Percentiles rank a stretch among this genome's conserved stretches.
These are phyloP conservation scores for Wallemia hederae DNA, from an alignment of 1,284 basidiomycete species.

Conservation along the genomic window DNA sequence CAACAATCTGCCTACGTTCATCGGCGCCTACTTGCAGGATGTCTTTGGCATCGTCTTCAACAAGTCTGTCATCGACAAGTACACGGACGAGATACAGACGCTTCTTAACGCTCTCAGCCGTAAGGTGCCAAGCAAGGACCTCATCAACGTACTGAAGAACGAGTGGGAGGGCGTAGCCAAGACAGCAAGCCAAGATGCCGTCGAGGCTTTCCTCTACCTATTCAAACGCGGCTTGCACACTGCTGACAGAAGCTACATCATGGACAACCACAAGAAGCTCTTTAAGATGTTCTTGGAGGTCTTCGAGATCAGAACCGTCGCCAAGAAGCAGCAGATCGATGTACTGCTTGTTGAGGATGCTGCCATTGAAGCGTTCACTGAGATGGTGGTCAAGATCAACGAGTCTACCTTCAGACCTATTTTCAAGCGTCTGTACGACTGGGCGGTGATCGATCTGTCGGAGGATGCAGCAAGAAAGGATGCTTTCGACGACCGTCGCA, in stretches of 20 bases:
- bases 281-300: conserved; percentile 60
- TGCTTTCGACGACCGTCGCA: conserved; percentile 18
- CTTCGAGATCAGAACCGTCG: conserved; percentile 31
- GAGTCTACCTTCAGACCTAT: conserved; percentile 75
- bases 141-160: conserved; percentile 2
- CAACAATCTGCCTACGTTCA: conserved; percentile 9
- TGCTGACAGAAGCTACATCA: conserved; percentile 32
- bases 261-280: conserved; percentile 35
- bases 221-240: conserved; percentile 33
- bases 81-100: neutral
- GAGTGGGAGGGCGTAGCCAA: neutral
- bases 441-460: conserved; percentile 41
- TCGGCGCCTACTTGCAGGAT: conserved; percentile 9
- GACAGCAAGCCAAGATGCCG: neutral
- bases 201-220: conserved; percentile 30
- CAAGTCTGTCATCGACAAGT: neutral
- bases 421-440: conserved; percentile 75
- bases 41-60: conserved; percentile 5
- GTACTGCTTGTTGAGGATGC: neutral
- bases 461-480: conserved; percentile 24
- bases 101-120: conserved; percentile 31
- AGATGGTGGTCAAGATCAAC: conserved; percentile 74
- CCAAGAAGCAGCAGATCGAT: conserved; percentile 8
- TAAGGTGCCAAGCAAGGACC: conserved; percentile 28
- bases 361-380: conserved; percentile 40